A percentile compares a stretch with the other conserved stretches of the same genome.
phyloP scores from a whole-genome alignment of 2,329 filamentous ascomycete species.

The Drechslerella dactyloides region DNA sequence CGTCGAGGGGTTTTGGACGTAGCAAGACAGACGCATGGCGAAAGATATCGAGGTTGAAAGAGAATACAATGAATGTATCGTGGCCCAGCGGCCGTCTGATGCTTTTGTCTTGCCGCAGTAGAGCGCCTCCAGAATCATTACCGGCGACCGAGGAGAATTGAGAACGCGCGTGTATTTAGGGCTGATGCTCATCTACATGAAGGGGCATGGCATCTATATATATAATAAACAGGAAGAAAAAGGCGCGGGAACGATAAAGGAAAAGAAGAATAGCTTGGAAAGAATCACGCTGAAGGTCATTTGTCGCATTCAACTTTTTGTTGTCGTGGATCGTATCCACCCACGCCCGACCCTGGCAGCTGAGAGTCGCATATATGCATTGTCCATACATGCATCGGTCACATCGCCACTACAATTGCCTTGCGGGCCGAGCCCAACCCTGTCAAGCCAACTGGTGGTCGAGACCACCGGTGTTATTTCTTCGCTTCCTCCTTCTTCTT shows the following conservation, averaged over 20 bases:
- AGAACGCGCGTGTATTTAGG: background rate
- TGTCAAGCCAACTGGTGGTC: background rate
- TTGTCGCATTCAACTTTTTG: background rate
- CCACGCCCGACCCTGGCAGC: background rate
- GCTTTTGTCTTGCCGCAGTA: background rate
- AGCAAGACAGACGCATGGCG: background rate
- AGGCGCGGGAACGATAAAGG: too few species aligned
- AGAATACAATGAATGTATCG: background rate
- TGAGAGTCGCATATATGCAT: background rate
- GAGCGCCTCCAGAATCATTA: background rate
- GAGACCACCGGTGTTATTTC: constrained; percentile 22
- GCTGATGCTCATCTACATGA: constrained; percentile 1
- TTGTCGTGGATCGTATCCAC: background rate
- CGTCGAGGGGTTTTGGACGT: background rate
- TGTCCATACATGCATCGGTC: background rate
- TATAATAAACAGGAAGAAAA: background rate
- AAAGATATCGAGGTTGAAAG: background rate
- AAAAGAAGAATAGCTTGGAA: background rate
- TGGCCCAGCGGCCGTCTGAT: background rate
- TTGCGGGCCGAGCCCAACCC: background rate
- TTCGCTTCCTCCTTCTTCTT: constrained; percentile 59
- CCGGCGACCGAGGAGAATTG: background rate
- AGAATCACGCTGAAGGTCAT: background rate
- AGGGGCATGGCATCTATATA: constrained; percentile 1
- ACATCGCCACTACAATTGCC: background rate